phyloP scores from a whole-genome alignment of 2,329 filamentous ascomycete species.

The Hypoxylon sp. region DNA sequence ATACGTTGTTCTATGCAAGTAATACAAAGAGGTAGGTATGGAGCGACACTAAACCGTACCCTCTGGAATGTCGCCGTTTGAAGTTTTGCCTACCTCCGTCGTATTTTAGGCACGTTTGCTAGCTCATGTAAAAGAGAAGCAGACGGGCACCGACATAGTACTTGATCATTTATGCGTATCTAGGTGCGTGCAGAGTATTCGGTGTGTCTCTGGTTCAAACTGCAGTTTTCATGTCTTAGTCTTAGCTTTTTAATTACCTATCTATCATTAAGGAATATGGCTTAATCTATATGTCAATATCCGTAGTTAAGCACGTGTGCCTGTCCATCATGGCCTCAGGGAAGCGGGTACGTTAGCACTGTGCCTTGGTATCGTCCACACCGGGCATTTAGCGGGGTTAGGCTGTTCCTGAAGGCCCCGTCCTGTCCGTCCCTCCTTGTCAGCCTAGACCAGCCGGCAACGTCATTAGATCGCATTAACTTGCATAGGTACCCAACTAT shows the following conservation, averaged over 20 bases:
- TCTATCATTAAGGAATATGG: neutral
- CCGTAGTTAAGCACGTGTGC: neutral
- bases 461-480: slow-evolving; percentile 41
- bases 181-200: neutral
- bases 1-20: slow-evolving; percentile 30
- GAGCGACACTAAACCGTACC: neutral
- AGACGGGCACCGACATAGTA: neutral
- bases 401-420: slow-evolving; percentile 37
- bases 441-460: slow-evolving; percentile 28
- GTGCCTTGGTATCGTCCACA: neutral
- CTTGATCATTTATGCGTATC: too few species aligned
- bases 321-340: neutral
- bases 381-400: slow-evolving; percentile 38
- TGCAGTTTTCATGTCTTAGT: neutral
- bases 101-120: neutral
- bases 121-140: neutral
- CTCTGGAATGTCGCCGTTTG: neutral
- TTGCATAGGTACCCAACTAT: slow-evolving; percentile 37
- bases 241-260: neutral
- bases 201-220: neutral
- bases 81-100: neutral
- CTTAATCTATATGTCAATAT: neutral
- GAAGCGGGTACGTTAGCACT: neutral
- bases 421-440: slow-evolving; percentile 12
- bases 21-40: slow-evolving; percentile 21